Evolutionary conservation across 805 yeast genomes (phyloP).

Genomic region (Hanseniaspora nectarophila): DNA sequence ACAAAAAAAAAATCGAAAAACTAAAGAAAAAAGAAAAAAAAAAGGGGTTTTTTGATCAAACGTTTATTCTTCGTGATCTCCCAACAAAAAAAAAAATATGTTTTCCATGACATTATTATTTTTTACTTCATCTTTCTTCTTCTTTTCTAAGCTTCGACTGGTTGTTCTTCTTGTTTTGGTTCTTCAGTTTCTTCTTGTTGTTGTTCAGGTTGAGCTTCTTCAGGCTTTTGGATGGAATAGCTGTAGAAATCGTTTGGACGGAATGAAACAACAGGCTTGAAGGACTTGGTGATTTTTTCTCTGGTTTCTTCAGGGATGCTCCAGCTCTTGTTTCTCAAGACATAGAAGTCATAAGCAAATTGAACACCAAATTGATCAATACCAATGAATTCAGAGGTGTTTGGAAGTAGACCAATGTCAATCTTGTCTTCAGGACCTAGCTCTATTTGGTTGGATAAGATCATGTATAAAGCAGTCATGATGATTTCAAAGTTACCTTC

Average conservation of each 20-base stretch:
- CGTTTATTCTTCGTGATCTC: too few species aligned
- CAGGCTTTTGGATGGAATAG: constrained; percentile 9
- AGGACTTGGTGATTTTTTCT: constrained; percentile 1
- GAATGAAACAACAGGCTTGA: constrained; percentile 4
- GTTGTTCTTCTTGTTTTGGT: background rate
- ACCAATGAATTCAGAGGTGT: constrained; percentile 8
- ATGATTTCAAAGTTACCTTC: constrained; percentile 27
- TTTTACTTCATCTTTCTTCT: background rate
- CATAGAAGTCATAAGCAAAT: constrained; percentile 12
- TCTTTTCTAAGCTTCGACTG: background rate
- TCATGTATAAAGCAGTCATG: constrained; percentile 27
- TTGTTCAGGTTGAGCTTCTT: background rate
- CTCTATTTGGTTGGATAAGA: constrained; percentile 13
- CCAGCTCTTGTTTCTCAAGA: constrained; percentile 10
- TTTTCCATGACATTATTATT: background rate
- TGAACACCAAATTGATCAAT: constrained; percentile 8
- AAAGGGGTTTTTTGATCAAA: background rate
- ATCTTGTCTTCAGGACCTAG: constrained; percentile 2
- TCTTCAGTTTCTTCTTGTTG: background rate
- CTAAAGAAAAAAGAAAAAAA: background rate
- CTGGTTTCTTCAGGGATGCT: constrained; percentile 7
- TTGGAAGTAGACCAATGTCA: constrained; percentile 8
- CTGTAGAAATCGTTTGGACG: constrained; percentile 10
- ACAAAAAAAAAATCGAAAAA: background rate
- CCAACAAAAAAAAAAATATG: background rate